A percentile compares a stretch with the other conserved stretches of the same genome.
Evolutionary conservation across 176 grass and related monocot species (phyloP).

Genomic region (Saccharum officinarum): DNA sequence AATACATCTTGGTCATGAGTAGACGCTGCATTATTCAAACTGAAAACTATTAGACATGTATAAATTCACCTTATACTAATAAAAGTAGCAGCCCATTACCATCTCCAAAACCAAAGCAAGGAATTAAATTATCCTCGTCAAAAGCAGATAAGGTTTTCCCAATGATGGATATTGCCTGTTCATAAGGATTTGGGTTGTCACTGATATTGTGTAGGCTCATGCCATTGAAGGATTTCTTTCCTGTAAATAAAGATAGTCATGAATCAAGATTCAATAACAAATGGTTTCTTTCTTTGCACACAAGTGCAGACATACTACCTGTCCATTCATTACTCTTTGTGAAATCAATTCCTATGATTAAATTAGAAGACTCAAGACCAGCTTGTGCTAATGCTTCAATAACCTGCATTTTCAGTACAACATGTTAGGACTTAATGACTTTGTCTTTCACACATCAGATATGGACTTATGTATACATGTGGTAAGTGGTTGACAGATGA

Average conservation of each 20-base stretch:
- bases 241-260: conserved; percentile 27
- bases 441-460: background rate
- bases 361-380: conserved; percentile 80
- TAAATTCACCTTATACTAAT: background rate
- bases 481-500: background rate
- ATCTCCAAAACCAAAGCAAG: conserved; percentile 97
- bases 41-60: conserved; percentile 21
- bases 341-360: conserved; percentile 86
- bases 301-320: conserved; percentile 42
- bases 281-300: conserved; percentile 5
- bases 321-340: conserved; percentile 88
- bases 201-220: conserved; percentile 79
- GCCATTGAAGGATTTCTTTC: conserved; percentile 68
- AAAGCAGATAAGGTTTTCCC: conserved; percentile 78
- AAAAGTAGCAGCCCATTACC: conserved; percentile 51
- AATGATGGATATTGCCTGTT: conserved; percentile 88
- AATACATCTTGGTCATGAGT: conserved; percentile 94
- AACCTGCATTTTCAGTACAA: conserved; percentile 48
- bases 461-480: background rate
- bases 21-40: conserved; percentile 57
- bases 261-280: background rate
- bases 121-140: conserved; percentile 95
- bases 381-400: conserved; percentile 69
- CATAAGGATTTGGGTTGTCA: conserved; percentile 80
- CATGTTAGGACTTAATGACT: background rate